Conservation (phyloP, 306 rosid species). For the Inga laurina region DNA sequence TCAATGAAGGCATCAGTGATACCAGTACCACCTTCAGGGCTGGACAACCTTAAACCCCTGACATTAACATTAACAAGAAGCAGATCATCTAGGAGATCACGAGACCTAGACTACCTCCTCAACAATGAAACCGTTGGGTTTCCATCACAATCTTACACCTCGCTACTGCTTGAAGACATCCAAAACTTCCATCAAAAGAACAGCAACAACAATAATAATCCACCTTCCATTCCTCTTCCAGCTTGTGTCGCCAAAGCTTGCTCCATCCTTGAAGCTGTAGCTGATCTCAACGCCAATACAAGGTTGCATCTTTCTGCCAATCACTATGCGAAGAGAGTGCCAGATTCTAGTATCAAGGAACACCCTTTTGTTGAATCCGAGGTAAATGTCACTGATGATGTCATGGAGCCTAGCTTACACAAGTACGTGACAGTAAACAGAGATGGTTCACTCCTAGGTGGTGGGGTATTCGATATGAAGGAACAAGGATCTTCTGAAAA, state of each 20-base stretch:
- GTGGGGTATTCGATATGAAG: constrained; percentile 43
- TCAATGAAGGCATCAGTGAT: constrained; percentile 39
- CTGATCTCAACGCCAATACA: constrained; percentile 78
- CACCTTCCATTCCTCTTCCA: constrained; percentile 67
- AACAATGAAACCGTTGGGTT: constrained; percentile 53
- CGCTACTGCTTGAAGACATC: constrained; percentile 80
- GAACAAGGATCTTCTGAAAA: constrained; percentile 81
- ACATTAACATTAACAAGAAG: constrained; percentile 57
- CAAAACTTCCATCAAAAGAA: constrained; percentile 90
- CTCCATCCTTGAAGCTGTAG: constrained; percentile 90
- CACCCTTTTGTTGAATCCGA: constrained; percentile 75
- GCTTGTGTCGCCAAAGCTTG: constrained; percentile 88
- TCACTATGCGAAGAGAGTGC: constrained; percentile 35
- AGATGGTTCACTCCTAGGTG: constrained; percentile 21
- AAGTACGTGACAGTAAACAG: constrained; percentile 76
- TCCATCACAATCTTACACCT: constrained; percentile 71
- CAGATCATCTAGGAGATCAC: constrained; percentile 74
- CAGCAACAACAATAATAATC: constrained; percentile 14
- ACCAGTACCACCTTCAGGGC: constrained; percentile 28
- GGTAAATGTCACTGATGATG: constrained; percentile 61
- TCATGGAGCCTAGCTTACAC: constrained; percentile 79
- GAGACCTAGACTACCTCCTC: constrained; percentile 62
- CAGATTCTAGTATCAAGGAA: constrained; percentile 43
- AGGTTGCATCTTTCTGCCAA: constrained; percentile 44
- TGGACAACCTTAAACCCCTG: constrained; percentile 49